These are phyloP conservation scores for Didymella glomerata DNA, from an alignment of 2,329 filamentous ascomycete genomes.

Conservation along the genomic window DNA sequence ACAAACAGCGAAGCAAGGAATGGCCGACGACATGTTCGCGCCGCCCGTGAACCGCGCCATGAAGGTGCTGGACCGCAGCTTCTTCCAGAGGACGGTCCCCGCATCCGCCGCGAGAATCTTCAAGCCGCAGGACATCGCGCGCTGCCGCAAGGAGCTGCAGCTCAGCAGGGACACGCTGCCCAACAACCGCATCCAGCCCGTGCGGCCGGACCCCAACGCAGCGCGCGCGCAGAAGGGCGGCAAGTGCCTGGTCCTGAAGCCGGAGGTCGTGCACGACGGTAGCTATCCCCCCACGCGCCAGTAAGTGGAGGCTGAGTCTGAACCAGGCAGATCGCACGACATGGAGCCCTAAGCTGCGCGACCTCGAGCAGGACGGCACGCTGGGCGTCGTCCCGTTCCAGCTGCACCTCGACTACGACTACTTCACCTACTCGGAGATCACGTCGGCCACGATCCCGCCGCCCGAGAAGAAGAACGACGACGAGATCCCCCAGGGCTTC, in stretches of 20 bases:
- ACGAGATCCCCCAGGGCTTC: slow-evolving; percentile 85
- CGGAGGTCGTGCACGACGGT: slow-evolving; percentile 54
- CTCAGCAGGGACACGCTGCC: slow-evolving; percentile 71
- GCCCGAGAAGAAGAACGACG: slow-evolving; percentile 75
- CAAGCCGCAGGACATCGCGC: slow-evolving; percentile 77
- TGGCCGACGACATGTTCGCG: slow-evolving; percentile 67
- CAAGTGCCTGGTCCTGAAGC: slow-evolving; percentile 58
- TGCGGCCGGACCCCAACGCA: slow-evolving; percentile 68
- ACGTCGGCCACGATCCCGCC: slow-evolving; percentile 76
- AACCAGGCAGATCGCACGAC: slow-evolving; percentile 70
- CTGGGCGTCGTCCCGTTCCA: slow-evolving; percentile 78
- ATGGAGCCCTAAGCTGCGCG: slow-evolving; percentile 75
- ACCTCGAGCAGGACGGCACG: slow-evolving; percentile 73
- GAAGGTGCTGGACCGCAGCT: slow-evolving; percentile 79
- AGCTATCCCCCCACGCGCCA: slow-evolving; percentile 8
- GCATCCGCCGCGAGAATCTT: slow-evolving; percentile 80
- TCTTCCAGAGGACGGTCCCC: slow-evolving; percentile 80
- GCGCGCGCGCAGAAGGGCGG: slow-evolving; percentile 58
- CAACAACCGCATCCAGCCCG: slow-evolving; percentile 68
- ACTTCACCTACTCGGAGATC: slow-evolving; percentile 89
- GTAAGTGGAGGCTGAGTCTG: slow-evolving; percentile 39
- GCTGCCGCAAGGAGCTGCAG: slow-evolving; percentile 71
- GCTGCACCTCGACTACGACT: slow-evolving; percentile 79
- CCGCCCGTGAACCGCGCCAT: slow-evolving; percentile 83
- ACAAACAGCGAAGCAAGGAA: slow-evolving; percentile 13